Conservation (phyloP, 208 protist species). For the Leishmania guyanensis region DNA sequence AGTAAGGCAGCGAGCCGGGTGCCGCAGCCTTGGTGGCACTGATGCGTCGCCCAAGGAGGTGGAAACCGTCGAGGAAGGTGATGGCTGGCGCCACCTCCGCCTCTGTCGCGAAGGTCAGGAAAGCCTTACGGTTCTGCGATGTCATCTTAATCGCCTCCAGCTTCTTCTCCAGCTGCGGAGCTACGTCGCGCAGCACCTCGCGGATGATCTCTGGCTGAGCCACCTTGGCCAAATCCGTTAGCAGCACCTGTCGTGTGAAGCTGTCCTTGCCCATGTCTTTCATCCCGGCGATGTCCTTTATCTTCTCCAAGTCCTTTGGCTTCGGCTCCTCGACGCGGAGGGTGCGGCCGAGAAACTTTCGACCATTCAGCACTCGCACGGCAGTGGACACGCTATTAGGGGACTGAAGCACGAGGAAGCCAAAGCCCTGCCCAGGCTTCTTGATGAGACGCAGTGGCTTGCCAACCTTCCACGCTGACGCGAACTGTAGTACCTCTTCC, state of each 20-base stretch:
- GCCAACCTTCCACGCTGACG: slow-evolving; percentile 82
- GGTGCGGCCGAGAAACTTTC: slow-evolving; percentile 87
- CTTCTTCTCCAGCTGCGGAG: slow-evolving; percentile 84
- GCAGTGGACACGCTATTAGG: slow-evolving; percentile 86
- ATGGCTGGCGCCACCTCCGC: slow-evolving; percentile 75
- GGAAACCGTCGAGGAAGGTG: slow-evolving; percentile 84
- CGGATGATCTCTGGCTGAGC: slow-evolving; percentile 88
- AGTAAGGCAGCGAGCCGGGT: slow-evolving; percentile 86
- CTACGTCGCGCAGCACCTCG: slow-evolving; percentile 85
- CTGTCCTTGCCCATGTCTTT: slow-evolving; percentile 75
- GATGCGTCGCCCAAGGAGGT: slow-evolving; percentile 80
- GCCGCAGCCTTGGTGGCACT: slow-evolving; percentile 63
- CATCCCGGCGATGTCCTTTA: slow-evolving; percentile 38
- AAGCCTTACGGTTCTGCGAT: slow-evolving; percentile 89
- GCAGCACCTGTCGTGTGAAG: slow-evolving; percentile 83
- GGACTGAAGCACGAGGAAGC: slow-evolving; percentile 87
- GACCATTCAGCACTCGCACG: slow-evolving; percentile 84
- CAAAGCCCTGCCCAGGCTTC: slow-evolving; percentile 88
- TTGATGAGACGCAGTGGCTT: slow-evolving; percentile 88
- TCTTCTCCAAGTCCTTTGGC: slow-evolving; percentile 55
- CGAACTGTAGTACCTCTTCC: slow-evolving; percentile 87
- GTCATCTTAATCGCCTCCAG: slow-evolving; percentile 92
- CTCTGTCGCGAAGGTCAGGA: slow-evolving; percentile 79
- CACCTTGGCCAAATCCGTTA: slow-evolving; percentile 83
- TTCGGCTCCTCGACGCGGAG: slow-evolving; percentile 90